Conservation (phyloP, 1,139 yeast genomes). For the Candida frijolesensis region DNA sequence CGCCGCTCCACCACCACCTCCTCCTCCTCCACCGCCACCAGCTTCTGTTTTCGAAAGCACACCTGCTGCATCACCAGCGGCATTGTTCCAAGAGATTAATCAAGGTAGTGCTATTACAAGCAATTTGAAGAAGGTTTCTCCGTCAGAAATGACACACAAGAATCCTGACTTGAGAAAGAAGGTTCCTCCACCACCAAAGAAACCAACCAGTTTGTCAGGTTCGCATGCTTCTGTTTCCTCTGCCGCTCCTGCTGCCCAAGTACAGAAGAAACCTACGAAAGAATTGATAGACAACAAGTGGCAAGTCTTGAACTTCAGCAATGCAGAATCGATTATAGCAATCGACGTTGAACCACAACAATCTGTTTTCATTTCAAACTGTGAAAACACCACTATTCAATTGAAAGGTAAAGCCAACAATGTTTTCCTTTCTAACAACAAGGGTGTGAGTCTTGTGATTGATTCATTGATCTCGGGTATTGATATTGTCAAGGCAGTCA, state of each 20-base stretch:
- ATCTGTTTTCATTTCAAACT: conserved; percentile 84
- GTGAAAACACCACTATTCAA: conserved; percentile 72
- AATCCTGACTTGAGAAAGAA: conserved; percentile 79
- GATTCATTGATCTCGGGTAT: conserved; percentile 87
- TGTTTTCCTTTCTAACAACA: conserved; percentile 74
- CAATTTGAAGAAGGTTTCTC: conserved; percentile 88
- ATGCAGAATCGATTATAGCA: conserved; percentile 52
- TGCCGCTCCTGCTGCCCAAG: conserved; percentile 20
- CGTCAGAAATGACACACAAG: conserved; percentile 92
- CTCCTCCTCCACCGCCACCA: conserved; percentile 45
- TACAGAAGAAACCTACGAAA: conserved; percentile 58
- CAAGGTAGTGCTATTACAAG: conserved; percentile 84
- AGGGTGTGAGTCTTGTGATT: conserved; percentile 71
- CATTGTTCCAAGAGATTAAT: conserved; percentile 90
- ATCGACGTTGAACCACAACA: conserved; percentile 85
- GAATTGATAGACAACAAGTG: conserved; percentile 83
- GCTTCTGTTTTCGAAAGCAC: conserved; percentile 52
- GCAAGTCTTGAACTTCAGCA: conserved; percentile 80
- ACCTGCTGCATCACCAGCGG: conserved; percentile 32
- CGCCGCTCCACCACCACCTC: conserved; percentile 80
- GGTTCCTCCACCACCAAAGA: conserved; percentile 68
- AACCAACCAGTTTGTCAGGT: conserved; percentile 60
- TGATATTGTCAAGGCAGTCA: conserved; percentile 79
- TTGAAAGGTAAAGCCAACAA: conserved; percentile 92
- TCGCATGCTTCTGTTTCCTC: conserved; percentile 1